A percentile compares a stretch with the other conserved stretches of the same genome.
phyloP scores from a whole-genome alignment of 768 basidiomycete genomes.

The Tricholoma hemisulphureum region DNA sequence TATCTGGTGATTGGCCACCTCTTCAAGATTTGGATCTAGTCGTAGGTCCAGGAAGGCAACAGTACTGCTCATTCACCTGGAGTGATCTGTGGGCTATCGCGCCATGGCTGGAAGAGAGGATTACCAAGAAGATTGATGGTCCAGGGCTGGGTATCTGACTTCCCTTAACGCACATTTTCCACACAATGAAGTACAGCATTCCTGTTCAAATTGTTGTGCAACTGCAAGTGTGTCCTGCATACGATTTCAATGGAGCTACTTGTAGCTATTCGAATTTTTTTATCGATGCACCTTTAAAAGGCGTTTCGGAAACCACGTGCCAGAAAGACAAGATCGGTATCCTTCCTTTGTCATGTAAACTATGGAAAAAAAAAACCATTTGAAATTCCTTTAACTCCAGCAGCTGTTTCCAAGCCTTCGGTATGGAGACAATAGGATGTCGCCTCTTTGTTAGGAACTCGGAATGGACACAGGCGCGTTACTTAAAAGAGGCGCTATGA shows the following conservation, averaged over 20 bases:
- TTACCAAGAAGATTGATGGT: conserved; percentile 66
- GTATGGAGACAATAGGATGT: conserved; percentile 21
- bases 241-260: not conserved
- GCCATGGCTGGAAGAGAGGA: conserved; percentile 72
- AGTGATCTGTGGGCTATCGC: conserved; percentile 68
- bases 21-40: conserved; percentile 52
- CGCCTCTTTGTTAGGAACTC: conserved; percentile 16
- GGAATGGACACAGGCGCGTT: conserved; percentile 1
- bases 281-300: not conserved
- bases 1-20: conserved; percentile 30
- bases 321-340: conserved; percentile 22
- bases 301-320: conserved; percentile 14
- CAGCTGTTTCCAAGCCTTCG: not conserved
- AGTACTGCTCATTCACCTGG: conserved; percentile 72
- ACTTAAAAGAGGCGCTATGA: conserved; percentile 14
- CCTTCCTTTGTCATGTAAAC: conserved; percentile 12
- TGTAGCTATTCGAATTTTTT: not conserved
- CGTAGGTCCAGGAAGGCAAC: conserved; percentile 46
- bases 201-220: conserved; percentile 4
- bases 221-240: too few species aligned
- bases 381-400: conserved; percentile 8
- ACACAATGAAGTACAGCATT: not conserved
- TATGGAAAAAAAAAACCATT: conserved; percentile 1
- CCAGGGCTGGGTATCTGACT: conserved; percentile 61
- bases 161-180: not conserved